A percentile compares a stretch with the other conserved stretches of the same genome.
These are phyloP conservation scores for Paecilomyces dactylethromorphus DNA, from an alignment of 2,329 filamentous ascomycete genomes.

Conservation along the genomic window DNA sequence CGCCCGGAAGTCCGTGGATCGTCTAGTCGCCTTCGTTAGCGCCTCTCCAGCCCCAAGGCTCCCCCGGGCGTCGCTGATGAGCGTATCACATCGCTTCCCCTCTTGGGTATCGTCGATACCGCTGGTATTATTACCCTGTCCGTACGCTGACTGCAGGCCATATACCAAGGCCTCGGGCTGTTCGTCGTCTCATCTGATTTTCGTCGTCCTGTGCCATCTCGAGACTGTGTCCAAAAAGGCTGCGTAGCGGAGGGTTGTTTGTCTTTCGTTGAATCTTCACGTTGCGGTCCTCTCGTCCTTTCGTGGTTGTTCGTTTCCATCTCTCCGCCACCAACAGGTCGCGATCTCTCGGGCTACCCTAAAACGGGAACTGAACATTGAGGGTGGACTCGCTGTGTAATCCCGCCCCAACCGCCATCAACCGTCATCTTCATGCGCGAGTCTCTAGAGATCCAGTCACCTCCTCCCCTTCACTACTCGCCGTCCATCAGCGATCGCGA, in stretches of 20 bases:
- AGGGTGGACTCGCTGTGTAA: constrained; percentile 25
- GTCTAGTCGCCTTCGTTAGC: not conserved
- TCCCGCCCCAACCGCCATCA: constrained; percentile 25
- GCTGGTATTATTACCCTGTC: not conserved
- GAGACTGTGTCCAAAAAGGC: not conserved
- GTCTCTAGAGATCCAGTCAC: constrained; percentile 45
- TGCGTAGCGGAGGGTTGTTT: not conserved
- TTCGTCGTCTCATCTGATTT: not conserved
- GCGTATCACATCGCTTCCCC: not conserved
- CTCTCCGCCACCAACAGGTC: constrained; percentile 1
- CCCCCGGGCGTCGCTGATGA: not conserved
- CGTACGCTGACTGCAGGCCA: not conserved
- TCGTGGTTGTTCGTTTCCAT: not conserved
- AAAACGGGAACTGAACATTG: constrained; percentile 30
- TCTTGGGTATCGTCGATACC: not conserved
- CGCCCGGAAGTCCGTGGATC: not conserved
- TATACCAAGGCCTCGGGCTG: not conserved
- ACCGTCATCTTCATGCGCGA: constrained; percentile 43
- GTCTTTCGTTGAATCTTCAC: not conserved
- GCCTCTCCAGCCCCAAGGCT: not conserved
- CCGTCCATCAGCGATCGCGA: constrained; percentile 41
- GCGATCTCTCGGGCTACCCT: constrained; percentile 3
- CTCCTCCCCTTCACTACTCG: constrained; percentile 47
- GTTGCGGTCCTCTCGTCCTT: not conserved
- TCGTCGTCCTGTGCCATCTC: not conserved